phyloP scores from a whole-genome alignment of 768 basidiomycete species.

The Lactarius sanguifluus region DNA sequence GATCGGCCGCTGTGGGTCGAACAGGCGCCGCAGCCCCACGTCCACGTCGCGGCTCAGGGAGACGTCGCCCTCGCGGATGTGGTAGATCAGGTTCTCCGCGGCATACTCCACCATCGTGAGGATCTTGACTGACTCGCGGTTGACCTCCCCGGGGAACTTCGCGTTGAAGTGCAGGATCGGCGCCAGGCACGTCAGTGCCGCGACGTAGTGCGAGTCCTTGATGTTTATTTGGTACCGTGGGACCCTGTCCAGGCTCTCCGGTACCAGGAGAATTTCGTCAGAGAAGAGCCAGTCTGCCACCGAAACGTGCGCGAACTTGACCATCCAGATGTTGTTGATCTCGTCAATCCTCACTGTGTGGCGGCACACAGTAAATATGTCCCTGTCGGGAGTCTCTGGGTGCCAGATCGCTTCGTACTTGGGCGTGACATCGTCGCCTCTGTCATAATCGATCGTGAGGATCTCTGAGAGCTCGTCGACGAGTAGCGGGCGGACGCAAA shows the following conservation, averaged over 20 bases:
- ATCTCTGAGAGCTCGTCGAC: slow-evolving; percentile 32
- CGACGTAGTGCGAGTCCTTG: slow-evolving; percentile 17
- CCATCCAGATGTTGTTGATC: slow-evolving; percentile 7
- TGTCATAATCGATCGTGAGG: slow-evolving; percentile 30
- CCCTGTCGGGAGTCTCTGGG: slow-evolving; percentile 20
- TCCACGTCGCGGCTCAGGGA: slow-evolving; percentile 7
- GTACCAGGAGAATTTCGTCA: slow-evolving; percentile 6
- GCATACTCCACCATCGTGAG: slow-evolving; percentile 24
- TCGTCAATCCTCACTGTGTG: slow-evolving; percentile 10
- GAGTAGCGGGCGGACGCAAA: slow-evolving; percentile 25
- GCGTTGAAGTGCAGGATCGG: slow-evolving; percentile 21
- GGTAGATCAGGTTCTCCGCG: slow-evolving; percentile 11
- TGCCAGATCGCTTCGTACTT: slow-evolving; percentile 27
- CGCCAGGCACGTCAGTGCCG: slow-evolving; percentile 15
- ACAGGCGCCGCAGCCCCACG: slow-evolving; percentile 18
- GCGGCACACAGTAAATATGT: slow-evolving; percentile 23
- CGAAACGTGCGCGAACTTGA: slow-evolving; percentile 19
- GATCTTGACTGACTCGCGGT: slow-evolving; percentile 17
- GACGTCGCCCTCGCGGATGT: slow-evolving; percentile 3
- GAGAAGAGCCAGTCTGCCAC: slow-evolving; percentile 19
- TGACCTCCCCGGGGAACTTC: neutral
- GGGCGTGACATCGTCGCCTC: slow-evolving; percentile 13
- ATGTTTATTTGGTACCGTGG: slow-evolving; percentile 12
- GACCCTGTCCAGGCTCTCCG: slow-evolving; percentile 2
- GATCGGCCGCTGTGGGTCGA: slow-evolving; percentile 4